These are phyloP conservation scores for Aspergillus cavernicola DNA, from an alignment of 495 filamentous ascomycete species.

Conservation along the genomic window DNA sequence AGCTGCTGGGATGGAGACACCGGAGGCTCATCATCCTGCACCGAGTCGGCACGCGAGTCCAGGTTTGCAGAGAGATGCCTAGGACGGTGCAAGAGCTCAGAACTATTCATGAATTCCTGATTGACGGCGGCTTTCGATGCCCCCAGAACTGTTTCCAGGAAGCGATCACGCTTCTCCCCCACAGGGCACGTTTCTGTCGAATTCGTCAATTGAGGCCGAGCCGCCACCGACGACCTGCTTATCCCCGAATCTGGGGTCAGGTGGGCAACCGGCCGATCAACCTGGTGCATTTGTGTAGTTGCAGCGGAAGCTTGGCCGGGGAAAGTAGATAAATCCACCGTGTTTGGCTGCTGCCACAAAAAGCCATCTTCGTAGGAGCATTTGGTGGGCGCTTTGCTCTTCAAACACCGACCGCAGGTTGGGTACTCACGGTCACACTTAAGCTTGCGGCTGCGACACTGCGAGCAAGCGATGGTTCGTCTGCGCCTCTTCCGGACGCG, in stretches of 20 bases:
- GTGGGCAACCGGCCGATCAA: constrained; percentile 25
- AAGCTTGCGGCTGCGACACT: constrained; percentile 65
- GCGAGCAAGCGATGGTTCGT: constrained; percentile 41
- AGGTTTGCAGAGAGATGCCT: constrained; percentile 17
- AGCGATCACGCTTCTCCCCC: constrained; percentile 32
- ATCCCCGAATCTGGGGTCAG: constrained; percentile 37
- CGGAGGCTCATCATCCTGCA: constrained; percentile 17
- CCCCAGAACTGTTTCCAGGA: constrained; percentile 44
- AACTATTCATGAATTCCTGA: constrained; percentile 35
- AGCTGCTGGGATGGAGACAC: constrained; percentile 36
- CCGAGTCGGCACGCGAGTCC: constrained; percentile 3
- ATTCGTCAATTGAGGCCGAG: constrained; percentile 28
- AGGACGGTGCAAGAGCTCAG: constrained; percentile 30
- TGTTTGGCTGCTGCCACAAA: constrained; percentile 45
- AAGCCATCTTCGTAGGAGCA: constrained; percentile 48
- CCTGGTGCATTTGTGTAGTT: constrained; percentile 13
- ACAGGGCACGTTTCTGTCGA: constrained; percentile 11
- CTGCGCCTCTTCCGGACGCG: constrained; percentile 41
- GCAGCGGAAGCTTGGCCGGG: constrained; percentile 28
- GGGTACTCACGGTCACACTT: constrained; percentile 67
- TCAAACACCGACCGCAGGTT: constrained; percentile 58
- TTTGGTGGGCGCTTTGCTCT: constrained; percentile 40
- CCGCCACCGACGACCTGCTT: constrained; percentile 17
- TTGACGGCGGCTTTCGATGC: constrained; percentile 40
- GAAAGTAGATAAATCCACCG: constrained; percentile 29